Conservation (phyloP, 2,329 filamentous ascomycete genomes). For the Phialocephala sp. region DNA sequence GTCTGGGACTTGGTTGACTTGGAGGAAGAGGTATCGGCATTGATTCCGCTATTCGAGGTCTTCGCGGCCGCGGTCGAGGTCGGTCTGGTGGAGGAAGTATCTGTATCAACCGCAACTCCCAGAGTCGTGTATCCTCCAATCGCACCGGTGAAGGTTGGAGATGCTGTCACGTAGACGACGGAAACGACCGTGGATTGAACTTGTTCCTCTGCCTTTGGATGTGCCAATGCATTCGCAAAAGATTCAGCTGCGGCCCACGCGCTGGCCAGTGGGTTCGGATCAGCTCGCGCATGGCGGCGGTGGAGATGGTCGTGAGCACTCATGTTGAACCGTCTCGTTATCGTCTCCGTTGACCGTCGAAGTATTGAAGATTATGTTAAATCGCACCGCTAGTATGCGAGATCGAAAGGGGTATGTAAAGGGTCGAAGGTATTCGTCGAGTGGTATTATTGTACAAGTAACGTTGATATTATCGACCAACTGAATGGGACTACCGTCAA, state of each 20-base stretch:
- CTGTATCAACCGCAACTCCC: slow-evolving; percentile 24
- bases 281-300: slow-evolving; percentile 32
- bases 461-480: slow-evolving; percentile 14
- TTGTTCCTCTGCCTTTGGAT: slow-evolving; percentile 8
- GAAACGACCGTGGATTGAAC: slow-evolving; percentile 45
- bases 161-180: slow-evolving; percentile 57
- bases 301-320: slow-evolving; percentile 35
- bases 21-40: slow-evolving; percentile 13
- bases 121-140: slow-evolving; percentile 54
- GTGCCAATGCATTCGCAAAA: slow-evolving; percentile 11
- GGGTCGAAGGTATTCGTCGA: slow-evolving; percentile 8
- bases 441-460: slow-evolving; percentile 8
- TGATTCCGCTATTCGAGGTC: slow-evolving; percentile 10
- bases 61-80: slow-evolving; percentile 11
- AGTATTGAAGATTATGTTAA: slow-evolving; percentile 9
- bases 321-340: slow-evolving; percentile 33
- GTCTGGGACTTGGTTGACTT: slow-evolving; percentile 14
- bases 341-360: background rate
- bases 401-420: slow-evolving; percentile 3
- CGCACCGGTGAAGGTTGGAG: slow-evolving; percentile 56
- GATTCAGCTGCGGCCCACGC: background rate
- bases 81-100: slow-evolving; percentile 10
- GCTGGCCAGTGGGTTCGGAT: slow-evolving; percentile 20
- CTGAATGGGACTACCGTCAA: slow-evolving; percentile 5
- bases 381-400: slow-evolving; percentile 14